phyloP scores from a whole-genome alignment of 2,329 filamentous ascomycete genomes.

The Botrytis paeoniae region DNA sequence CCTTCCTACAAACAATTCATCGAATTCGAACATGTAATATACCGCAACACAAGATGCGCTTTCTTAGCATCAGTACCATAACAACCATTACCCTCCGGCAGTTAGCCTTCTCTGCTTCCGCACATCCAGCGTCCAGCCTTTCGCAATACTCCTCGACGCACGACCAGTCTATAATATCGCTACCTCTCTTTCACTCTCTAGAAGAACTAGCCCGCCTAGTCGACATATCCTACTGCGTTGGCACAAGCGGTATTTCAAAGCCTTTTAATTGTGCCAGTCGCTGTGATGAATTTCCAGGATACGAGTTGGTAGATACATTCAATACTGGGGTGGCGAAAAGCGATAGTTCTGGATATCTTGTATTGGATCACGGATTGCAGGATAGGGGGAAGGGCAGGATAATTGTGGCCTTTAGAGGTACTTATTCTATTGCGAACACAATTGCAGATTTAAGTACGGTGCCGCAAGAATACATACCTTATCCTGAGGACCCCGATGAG shows the following conservation, averaged over 20 bases:
- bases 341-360: conserved; percentile 92
- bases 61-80: conserved; percentile 25
- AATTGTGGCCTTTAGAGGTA: conserved; percentile 87
- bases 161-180: conserved; percentile 46
- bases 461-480: conserved; percentile 87
- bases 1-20: background rate
- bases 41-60: conserved; percentile 30
- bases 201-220: conserved; percentile 88
- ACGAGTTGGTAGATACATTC: conserved; percentile 80
- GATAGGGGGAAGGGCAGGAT: conserved; percentile 49
- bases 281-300: conserved; percentile 76
- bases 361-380: conserved; percentile 65
- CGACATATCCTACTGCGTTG: conserved; percentile 93
- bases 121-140: background rate
- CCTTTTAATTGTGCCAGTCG: conserved; percentile 85
- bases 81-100: conserved; percentile 15
- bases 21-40: conserved; percentile 27
- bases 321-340: conserved; percentile 83
- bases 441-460: conserved; percentile 86
- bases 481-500: conserved; percentile 52
- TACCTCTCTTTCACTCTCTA: conserved; percentile 70
- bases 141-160: conserved; percentile 30
- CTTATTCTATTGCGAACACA: conserved; percentile 89
- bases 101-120: background rate
- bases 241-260: conserved; percentile 70